Evolutionary conservation across 2,329 filamentous ascomycete species (phyloP).

Genomic region (Xylaria sp.): DNA sequence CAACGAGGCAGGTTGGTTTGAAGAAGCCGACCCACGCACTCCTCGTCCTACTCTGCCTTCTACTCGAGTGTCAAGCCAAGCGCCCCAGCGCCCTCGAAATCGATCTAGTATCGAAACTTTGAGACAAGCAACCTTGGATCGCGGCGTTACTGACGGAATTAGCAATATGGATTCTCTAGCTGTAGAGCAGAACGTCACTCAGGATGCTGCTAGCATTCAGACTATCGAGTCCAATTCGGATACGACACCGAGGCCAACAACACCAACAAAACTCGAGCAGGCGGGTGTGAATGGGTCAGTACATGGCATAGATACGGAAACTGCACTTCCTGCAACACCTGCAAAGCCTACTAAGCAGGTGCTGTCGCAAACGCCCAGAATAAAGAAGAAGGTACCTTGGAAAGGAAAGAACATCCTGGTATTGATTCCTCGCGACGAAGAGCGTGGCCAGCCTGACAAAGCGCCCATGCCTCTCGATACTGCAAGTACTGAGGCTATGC

Average conservation of each 20-base stretch:
- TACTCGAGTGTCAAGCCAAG: constrained; percentile 43
- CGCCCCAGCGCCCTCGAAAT: constrained; percentile 56
- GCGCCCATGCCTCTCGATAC: constrained; percentile 65
- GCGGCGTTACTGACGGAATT: constrained; percentile 36
- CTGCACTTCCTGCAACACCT: constrained; percentile 44
- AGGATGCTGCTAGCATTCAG: constrained; percentile 47
- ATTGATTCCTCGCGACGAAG: constrained; percentile 73
- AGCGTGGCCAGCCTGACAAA: constrained; percentile 68
- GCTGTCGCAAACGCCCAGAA: constrained; percentile 61
- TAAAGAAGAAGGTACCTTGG: constrained; percentile 80
- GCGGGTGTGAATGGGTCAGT: constrained; percentile 46
- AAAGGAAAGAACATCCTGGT: constrained; percentile 80
- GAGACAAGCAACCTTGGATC: constrained; percentile 53
- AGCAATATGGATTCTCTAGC: constrained; percentile 46
- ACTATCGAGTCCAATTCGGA: constrained; percentile 47
- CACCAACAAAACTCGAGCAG: constrained; percentile 50
- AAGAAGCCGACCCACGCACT: constrained; percentile 61
- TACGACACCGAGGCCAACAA: constrained; percentile 46
- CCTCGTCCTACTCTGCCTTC: constrained; percentile 57
- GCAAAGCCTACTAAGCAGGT: constrained; percentile 52
- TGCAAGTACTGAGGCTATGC: constrained; percentile 69
- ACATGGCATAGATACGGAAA: constrained; percentile 40
- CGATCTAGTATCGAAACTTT: constrained; percentile 69
- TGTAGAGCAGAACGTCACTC: constrained; percentile 37
- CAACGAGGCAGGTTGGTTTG: constrained; percentile 60